phyloP scores from a whole-genome alignment of 805 yeast species.

The Saccharomycopsis amapae region DNA sequence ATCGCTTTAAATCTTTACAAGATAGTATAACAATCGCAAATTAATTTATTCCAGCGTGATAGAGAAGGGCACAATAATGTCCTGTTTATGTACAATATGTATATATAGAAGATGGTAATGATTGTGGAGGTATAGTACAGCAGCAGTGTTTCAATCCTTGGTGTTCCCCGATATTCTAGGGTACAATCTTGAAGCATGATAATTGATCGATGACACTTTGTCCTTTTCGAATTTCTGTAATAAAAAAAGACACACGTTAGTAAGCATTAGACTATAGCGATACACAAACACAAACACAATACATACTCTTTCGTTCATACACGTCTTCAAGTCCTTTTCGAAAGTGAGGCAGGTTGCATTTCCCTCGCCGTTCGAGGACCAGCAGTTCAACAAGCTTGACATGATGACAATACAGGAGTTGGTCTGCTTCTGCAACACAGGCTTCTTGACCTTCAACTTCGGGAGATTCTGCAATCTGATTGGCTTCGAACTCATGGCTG shows the following conservation, averaged over 20 bases:
- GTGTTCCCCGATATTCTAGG: conserved; percentile 42
- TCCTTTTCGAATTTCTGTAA: conserved; percentile 23
- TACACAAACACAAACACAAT: background rate
- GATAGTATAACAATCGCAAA: too few species aligned
- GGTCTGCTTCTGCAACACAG: conserved; percentile 46
- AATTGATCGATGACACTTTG: conserved; percentile 39
- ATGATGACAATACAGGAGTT: conserved; percentile 74
- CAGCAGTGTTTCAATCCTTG: too few species aligned
- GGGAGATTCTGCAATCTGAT: conserved; percentile 68
- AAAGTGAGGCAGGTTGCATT: conserved; percentile 54
- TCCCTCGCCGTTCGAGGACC: conserved; percentile 95
- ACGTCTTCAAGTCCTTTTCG: conserved; percentile 63
- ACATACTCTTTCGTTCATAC: conserved; percentile 48
- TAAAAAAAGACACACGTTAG: background rate
- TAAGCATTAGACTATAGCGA: background rate
- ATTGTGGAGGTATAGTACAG: too few species aligned
- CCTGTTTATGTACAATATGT: too few species aligned
- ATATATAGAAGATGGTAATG: too few species aligned
- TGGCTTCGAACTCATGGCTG: conserved; percentile 24
- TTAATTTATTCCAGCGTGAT: too few species aligned
- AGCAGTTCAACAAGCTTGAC: conserved; percentile 83
- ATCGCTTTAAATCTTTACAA: too few species aligned
- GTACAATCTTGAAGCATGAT: conserved; percentile 46
- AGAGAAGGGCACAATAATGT: too few species aligned
- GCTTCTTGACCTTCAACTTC: conserved; percentile 60